phyloP scores from a whole-genome alignment of 2,329 filamentous ascomycete genomes.

The Colletotrichum godetiae region DNA sequence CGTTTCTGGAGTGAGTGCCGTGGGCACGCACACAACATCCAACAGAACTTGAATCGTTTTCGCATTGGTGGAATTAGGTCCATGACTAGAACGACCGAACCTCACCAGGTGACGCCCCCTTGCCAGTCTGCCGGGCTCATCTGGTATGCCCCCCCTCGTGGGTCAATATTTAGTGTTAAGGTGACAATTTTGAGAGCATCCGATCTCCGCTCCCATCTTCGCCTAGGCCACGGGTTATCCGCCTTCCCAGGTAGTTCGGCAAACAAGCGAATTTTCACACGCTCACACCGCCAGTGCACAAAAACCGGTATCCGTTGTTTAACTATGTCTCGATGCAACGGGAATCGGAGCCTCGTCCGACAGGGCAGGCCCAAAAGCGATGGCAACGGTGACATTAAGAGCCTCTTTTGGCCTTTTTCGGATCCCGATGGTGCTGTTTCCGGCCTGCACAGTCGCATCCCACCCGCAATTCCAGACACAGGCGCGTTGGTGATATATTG shows the following conservation, averaged over 20 bases:
- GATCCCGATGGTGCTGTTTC: neutral
- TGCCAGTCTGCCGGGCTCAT: slow-evolving; percentile 16
- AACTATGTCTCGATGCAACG: neutral
- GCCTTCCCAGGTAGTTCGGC: neutral
- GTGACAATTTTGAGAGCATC: neutral
- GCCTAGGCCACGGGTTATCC: neutral
- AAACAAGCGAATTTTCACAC: neutral
- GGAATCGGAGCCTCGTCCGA: neutral
- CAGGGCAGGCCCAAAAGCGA: neutral
- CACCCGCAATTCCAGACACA: neutral
- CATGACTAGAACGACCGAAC: neutral
- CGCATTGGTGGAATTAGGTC: slow-evolving; percentile 22
- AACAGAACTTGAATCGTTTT: neutral
- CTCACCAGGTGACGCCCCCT: neutral
- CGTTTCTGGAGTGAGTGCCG: slow-evolving; percentile 11
- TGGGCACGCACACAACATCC: neutral
- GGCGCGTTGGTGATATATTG: slow-evolving; percentile 22
- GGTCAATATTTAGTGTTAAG: neutral
- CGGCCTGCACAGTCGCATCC: neutral
- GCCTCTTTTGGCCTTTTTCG: neutral
- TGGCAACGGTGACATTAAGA: neutral
- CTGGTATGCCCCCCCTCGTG: neutral
- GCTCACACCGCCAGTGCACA: slow-evolving; percentile 4
- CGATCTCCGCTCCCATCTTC: slow-evolving; percentile 1
- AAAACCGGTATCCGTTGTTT: neutral